These are phyloP conservation scores for Ceraceosorus guamensis DNA, from an alignment of 1,284 basidiomycete genomes.

Conservation along the genomic window DNA sequence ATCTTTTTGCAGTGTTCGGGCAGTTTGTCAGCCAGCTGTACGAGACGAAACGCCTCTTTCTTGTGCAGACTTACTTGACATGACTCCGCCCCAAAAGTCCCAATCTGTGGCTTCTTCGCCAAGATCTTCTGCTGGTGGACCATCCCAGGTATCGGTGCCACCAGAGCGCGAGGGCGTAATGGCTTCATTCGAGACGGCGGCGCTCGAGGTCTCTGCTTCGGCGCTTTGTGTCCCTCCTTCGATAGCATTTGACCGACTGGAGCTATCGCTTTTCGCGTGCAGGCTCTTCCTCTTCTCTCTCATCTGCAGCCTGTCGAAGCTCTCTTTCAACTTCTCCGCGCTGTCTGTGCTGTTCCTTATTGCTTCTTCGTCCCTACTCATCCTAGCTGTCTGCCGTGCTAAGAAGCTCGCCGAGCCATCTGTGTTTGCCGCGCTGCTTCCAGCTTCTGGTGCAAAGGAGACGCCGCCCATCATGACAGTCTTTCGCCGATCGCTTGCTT, in stretches of 20 bases:
- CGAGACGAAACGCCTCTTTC: neutral
- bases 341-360: constrained; percentile 37
- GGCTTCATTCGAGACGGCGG: too few relatives aligned
- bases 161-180: too few relatives aligned
- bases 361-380: constrained; percentile 34
- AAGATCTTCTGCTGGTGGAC: neutral
- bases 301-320: constrained; percentile 3
- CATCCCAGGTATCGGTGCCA: too few relatives aligned
- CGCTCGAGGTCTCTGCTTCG: too few relatives aligned
- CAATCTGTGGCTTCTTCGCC: constrained; percentile 48
- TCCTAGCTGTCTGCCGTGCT: constrained; percentile 24
- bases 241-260: neutral
- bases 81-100: constrained; percentile 95
- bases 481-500: constrained; percentile 1
- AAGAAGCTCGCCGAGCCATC: constrained; percentile 6
- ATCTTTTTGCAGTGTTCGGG: constrained; percentile 55
- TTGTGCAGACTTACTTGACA: constrained; percentile 53
- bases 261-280: neutral
- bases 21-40: neutral
- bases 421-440: constrained; percentile 14
- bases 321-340: constrained; percentile 36
- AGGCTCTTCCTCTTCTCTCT: neutral
- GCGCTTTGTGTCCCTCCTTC: too few relatives aligned
- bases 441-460: neutral
- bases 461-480: neutral